These are phyloP conservation scores for Apophysomyces ossiformis DNA, from an alignment of 371 early-diverging fungal genomes.

Conservation along the genomic window DNA sequence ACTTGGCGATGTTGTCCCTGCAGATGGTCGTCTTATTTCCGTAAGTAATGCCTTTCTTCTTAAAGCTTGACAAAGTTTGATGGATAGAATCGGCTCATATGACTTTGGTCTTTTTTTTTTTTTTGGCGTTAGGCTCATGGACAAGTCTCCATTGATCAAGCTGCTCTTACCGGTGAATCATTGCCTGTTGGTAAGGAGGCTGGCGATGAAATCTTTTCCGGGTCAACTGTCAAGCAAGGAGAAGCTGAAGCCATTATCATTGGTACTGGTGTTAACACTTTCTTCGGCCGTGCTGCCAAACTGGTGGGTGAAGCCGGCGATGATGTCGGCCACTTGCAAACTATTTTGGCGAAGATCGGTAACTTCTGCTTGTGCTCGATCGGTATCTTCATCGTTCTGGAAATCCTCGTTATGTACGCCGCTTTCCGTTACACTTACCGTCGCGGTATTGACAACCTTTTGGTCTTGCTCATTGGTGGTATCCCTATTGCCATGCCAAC, in stretches of 20 bases:
- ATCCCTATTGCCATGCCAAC: conserved; percentile 84
- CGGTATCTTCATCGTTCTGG: conserved; percentile 71
- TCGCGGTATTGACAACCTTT: conserved; percentile 71
- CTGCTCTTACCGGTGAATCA: conserved; percentile 86
- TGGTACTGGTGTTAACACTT: conserved; percentile 84
- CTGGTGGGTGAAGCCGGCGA: conserved; percentile 78
- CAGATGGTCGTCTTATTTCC: conserved; percentile 69
- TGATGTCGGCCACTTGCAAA: conserved; percentile 88
- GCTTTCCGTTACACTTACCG: conserved; percentile 73
- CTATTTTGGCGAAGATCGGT: conserved; percentile 88
- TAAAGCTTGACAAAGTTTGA: background rate
- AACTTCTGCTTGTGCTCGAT: conserved; percentile 81
- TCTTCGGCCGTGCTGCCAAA: conserved; percentile 88
- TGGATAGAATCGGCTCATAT: background rate
- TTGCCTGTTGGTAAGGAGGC: conserved; percentile 72
- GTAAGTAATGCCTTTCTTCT: conserved; percentile 33
- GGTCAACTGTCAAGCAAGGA: conserved; percentile 90
- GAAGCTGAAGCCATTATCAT: conserved; percentile 89
- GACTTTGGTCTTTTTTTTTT: conserved; percentile 41
- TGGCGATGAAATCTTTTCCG: conserved; percentile 75
- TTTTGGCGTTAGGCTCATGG: conserved; percentile 35
- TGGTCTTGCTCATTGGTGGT: conserved; percentile 80
- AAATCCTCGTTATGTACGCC: conserved; percentile 82
- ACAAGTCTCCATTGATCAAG: conserved; percentile 70
- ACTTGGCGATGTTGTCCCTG: conserved; percentile 82